Conservation (phyloP, 805 yeast genomes). For the Myxozyma vanderwaltii region DNA sequence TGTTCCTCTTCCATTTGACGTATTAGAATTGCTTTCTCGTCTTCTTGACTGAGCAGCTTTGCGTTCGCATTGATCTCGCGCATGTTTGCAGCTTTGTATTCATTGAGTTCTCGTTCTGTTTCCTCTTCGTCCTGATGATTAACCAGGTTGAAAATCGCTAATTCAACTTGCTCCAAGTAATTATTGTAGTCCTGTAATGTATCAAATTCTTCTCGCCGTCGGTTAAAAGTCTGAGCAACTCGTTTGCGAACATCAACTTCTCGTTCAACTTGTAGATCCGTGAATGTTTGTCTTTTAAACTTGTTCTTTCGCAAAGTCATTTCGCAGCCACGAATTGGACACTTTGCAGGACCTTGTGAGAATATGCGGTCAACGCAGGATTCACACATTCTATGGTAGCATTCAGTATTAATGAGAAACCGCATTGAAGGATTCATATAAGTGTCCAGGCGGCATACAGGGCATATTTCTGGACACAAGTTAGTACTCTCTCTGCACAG, state of each 20-base stretch:
- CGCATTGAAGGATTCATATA: conserved; percentile 91
- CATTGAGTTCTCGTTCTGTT: conserved; percentile 61
- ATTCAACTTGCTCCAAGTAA: conserved; percentile 83
- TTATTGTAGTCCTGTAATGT: conserved; percentile 63
- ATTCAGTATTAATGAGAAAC: conserved; percentile 92
- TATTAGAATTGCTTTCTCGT: conserved; percentile 65
- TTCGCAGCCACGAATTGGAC: conserved; percentile 92
- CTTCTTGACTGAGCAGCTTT: conserved; percentile 65
- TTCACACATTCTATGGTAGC: conserved; percentile 95
- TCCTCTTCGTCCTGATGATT: conserved; percentile 72
- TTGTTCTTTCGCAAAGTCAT: conserved; percentile 82
- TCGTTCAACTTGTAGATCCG: conserved; percentile 83
- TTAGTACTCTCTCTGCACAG: background rate
- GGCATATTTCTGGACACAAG: conserved; percentile 73
- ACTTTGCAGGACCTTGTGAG: conserved; percentile 92
- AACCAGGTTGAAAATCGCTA: conserved; percentile 72
- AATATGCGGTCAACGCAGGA: conserved; percentile 95
- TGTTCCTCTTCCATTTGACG: conserved; percentile 65
- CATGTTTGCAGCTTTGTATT: conserved; percentile 68
- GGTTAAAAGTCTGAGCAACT: conserved; percentile 76
- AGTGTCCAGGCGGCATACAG: conserved; percentile 93
- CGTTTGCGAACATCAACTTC: conserved; percentile 89
- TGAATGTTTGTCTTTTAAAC: conserved; percentile 91
- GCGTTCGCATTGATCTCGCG: conserved; percentile 76
- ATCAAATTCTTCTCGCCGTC: conserved; percentile 71